Conservation (phyloP, 2,329 filamentous ascomycete genomes). For the Ascochyta rabiei region DNA sequence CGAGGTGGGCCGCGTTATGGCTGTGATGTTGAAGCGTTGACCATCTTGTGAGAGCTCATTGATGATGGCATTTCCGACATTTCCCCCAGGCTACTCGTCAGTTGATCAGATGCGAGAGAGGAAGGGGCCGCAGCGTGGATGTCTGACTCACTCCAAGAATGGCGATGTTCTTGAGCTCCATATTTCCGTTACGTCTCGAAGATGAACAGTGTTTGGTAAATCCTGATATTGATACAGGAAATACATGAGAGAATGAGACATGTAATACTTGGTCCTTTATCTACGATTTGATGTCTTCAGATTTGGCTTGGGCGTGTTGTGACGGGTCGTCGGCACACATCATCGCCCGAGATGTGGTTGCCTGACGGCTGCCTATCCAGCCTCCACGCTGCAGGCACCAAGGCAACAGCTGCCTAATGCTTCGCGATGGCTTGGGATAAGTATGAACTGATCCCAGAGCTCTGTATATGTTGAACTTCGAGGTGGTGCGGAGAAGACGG, state of each 20-base stretch:
- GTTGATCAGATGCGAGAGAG: neutral
- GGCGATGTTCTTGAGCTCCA: conserved; percentile 45
- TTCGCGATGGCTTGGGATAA: neutral
- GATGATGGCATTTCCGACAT: conserved; percentile 41
- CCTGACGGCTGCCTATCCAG: conserved; percentile 3
- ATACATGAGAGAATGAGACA: neutral
- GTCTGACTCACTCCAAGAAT: conserved; percentile 41
- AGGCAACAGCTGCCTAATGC: conserved; percentile 2
- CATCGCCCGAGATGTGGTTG: neutral
- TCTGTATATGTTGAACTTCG: neutral
- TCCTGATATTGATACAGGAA: neutral
- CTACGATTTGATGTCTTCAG: neutral
- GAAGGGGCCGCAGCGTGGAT: too few relatives aligned
- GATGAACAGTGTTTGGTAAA: too few relatives aligned
- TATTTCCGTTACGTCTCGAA: conserved; percentile 9
- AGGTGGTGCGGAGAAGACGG: neutral
- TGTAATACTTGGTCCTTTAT: neutral
- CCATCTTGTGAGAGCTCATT: conserved; percentile 31
- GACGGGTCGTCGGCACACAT: neutral
- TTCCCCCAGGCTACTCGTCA: conserved; percentile 37
- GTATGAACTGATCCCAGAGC: neutral
- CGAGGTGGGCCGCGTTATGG: conserved; percentile 35
- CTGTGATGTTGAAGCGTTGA: conserved; percentile 34
- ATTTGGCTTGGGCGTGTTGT: neutral
- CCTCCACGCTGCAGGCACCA: neutral